Evolutionary conservation across 208 protist genomes (phyloP), one percentile per base, ranked within the genome.

Genomic region (Trypanosoma rangeli): DNA sequence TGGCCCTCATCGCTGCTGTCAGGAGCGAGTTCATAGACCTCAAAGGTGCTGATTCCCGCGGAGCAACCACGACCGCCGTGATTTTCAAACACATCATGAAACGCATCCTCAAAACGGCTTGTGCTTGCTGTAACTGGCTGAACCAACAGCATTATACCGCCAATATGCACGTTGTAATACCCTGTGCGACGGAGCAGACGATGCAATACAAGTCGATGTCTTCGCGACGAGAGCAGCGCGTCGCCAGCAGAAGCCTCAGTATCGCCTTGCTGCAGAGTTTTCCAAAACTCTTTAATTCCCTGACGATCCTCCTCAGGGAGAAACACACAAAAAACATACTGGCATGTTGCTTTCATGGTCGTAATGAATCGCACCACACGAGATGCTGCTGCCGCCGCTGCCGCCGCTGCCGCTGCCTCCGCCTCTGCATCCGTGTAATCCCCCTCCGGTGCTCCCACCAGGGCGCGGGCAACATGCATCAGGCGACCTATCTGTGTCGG

Each of bases 61-160:
- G 72, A 77, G 22, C 64, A 70, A 13, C 72, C 55, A 46, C 72
- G 64, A 24, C 64, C 72, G 33, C 64, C 42, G 39, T 77, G 29
- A 39, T 71, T 77, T 57, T 68, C 48, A 71, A 77, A 77, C 50
- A 77, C 65, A 56, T 71, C 72, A 56, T 77, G 59, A 66, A 77
- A 71, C 59, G 72, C 72, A 56, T 77, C 72, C 18, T 77, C 72
- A n/a, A 35, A 59, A 44, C 58, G 31, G 26, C 20, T 70, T 35
- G 72, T 68, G 18, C 59, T 67, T 50, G 72, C 57, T 1, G 59
- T 63, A 18, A 44, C 57, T 22, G 72, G 72, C 48, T 77, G 59
- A 37, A 77, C 24, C 15, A 77, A 35, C 3, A 77, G 33, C 64
- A 56, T 71, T 22, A 77, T 72, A 28, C 65, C 72, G 16, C 44